Base-by-base conservation (phyloP, 495 filamentous ascomycete genomes). In the Aspergillus ellipticus region DNA sequence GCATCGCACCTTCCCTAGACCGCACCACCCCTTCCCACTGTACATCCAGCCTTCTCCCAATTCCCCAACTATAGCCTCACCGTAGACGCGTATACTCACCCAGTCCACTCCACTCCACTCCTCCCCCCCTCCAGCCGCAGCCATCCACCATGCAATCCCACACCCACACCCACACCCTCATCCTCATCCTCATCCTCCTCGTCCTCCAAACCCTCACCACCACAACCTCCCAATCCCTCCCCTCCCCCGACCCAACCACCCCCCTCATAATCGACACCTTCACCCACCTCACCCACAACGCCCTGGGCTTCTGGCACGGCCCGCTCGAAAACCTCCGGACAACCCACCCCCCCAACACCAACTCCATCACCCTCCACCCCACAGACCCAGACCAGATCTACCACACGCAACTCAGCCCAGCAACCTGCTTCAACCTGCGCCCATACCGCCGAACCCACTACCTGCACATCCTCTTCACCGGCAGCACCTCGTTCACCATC, bases 251-350 rank as follows among this genome's bases (percentile, higher is more conserved):
- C 13, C 50, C 26, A 16, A 51, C 17, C 19, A 21, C 42, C 21
- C 53, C 62, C 5, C 70, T 90, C n/a, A 70, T 89, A 8, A 84
- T 92, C 47, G 88, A 92, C 66, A 77, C 76, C 13, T 92, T 92
- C 58, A 63, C 70, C 29, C 74, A 77, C 61, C 43, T 61, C 6
- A 65, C 80, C 31, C 72, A 70, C 28, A 92, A 92, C 59, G 79
- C 78, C 21, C 78, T 91, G 2, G 82, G 82, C 3, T 82, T 84
- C 66, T 92, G 84, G 80, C 88, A 92, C 66, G 88, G 88, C 0
- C 70, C 79, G 2, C 86, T 88, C 49, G 85, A 88, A 55, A 75
- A 76, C 9, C 76, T 87, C 52, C 69, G n/a, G n/a, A n/a, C n/a
- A n/a, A n/a, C 72, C 10, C 56, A 81, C 11, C 79, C 79, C 3